Conservation (phyloP, 805 yeast genomes). For the Diddensiella santjacobensis region DNA sequence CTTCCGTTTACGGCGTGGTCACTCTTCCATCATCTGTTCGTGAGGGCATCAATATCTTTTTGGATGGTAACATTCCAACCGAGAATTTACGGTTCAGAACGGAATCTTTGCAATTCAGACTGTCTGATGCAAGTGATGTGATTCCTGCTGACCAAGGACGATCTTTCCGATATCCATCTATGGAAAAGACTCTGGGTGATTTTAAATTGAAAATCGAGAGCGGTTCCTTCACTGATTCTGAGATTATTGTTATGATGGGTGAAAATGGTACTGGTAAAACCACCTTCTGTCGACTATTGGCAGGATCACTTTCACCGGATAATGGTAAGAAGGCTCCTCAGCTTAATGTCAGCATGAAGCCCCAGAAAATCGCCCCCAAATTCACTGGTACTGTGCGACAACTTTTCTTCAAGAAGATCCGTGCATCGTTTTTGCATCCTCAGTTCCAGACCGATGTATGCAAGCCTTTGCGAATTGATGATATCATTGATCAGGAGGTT, state of each 20-base stretch:
- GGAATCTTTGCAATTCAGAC: conserved; percentile 89
- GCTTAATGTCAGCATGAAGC: conserved; percentile 94
- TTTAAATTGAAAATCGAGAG: conserved; percentile 76
- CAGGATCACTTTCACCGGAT: conserved; percentile 91
- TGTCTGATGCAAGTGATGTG: conserved; percentile 83
- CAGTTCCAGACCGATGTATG: conserved; percentile 98
- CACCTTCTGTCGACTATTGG: conserved; percentile 90
- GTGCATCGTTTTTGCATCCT: conserved; percentile 89
- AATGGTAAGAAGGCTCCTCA: conserved; percentile 75
- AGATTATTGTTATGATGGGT: conserved; percentile 98
- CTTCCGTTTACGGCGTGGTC: conserved; percentile 98
- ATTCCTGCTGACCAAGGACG: conserved; percentile 79
- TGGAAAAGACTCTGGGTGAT: conserved; percentile 94
- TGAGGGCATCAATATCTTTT: conserved; percentile 97
- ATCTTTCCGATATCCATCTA: conserved; percentile 69
- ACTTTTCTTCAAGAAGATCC: conserved; percentile 92
- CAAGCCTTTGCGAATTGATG: conserved; percentile 90
- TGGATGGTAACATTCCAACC: conserved; percentile 96
- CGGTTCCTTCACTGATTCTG: conserved; percentile 94
- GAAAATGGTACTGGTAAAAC: conserved; percentile 99
- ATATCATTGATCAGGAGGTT: conserved; percentile 95
- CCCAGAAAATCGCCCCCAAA: conserved; percentile 98
- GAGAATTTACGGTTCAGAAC: conserved; percentile 97
- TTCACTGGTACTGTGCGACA: conserved; percentile 99
- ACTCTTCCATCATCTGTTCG: conserved; percentile 95